Conservation (phyloP, 257 asterid species). For the Cinchona pubescens region DNA sequence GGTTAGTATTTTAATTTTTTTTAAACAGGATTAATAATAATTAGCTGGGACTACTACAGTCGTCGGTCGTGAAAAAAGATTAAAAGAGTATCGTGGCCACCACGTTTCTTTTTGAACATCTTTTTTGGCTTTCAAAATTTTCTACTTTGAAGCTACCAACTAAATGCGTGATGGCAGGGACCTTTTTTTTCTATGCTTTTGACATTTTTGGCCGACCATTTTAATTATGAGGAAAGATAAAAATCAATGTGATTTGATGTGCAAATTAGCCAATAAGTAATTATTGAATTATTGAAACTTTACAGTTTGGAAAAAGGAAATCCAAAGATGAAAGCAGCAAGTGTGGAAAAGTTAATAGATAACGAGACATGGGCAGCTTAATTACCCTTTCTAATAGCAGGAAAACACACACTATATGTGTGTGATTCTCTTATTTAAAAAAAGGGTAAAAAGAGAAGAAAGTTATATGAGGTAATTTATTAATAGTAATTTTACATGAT, state of each 20-base stretch:
- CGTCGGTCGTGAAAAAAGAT: constrained; percentile 3
- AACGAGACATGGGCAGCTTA: neutral
- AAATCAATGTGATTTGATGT: constrained; percentile 34
- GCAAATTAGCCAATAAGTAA: constrained; percentile 31
- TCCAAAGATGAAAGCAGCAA: neutral
- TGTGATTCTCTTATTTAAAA: too few species aligned
- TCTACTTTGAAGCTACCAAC: constrained; percentile 30
- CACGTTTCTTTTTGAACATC: constrained; percentile 18
- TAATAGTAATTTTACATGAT: too few species aligned
- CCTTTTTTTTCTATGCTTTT: constrained; percentile 30
- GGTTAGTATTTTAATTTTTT: neutral
- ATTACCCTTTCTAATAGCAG: too few species aligned
- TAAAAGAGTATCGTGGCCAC: constrained; percentile 12
- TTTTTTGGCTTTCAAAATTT: constrained; percentile 16
- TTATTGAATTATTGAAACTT: neutral
- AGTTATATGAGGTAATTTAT: too few species aligned
- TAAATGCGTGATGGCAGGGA: constrained; percentile 36
- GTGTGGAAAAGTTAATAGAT: neutral
- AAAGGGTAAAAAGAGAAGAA: too few species aligned
- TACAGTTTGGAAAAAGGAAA: neutral
- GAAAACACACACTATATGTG: too few species aligned
- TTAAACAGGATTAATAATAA: neutral
- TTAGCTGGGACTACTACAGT: neutral
- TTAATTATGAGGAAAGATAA: constrained; percentile 24
- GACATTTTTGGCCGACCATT: constrained; percentile 49